Evolutionary conservation across 2,329 filamentous ascomycete genomes (phyloP).

Genomic region (Basipetospora chlamydospora): DNA sequence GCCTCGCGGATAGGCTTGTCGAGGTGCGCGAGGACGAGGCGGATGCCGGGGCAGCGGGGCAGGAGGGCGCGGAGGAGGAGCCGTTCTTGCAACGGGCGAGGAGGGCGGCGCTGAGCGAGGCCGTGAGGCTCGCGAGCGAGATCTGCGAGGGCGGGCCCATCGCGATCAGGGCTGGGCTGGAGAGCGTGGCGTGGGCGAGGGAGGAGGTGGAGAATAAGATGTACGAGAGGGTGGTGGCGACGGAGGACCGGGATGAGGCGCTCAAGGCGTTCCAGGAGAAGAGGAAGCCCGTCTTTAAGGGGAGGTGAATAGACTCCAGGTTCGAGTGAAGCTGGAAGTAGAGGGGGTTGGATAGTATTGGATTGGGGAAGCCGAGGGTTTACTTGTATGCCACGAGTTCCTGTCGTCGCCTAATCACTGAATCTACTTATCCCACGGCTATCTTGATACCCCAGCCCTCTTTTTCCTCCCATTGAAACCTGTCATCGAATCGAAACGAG

Average conservation of each 20-base stretch:
- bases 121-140: constrained; percentile 63
- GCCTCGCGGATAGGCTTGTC: constrained; percentile 79
- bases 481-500: too few relatives aligned
- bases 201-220: constrained; percentile 75
- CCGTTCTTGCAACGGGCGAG: constrained; percentile 43
- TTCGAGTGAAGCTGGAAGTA: too few relatives aligned
- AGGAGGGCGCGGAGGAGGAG: constrained; percentile 20
- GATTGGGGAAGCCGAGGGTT: too few relatives aligned
- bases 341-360: too few relatives aligned
- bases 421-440: too few relatives aligned
- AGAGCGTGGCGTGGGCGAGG: constrained; percentile 58
- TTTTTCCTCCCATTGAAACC: too few relatives aligned
- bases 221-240: constrained; percentile 71
- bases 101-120: constrained; percentile 56
- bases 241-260: constrained; percentile 79
- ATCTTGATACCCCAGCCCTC: too few relatives aligned
- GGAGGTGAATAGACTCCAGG: constrained; percentile 30
- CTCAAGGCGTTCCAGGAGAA: constrained; percentile 64
- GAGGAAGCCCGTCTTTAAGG: constrained; percentile 44
- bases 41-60: constrained; percentile 21
- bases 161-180: constrained; percentile 63
- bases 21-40: constrained; percentile 52
- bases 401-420: too few relatives aligned
- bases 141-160: constrained; percentile 86
- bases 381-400: too few relatives aligned